These are phyloP conservation scores for Neurospora hispaniola DNA, from an alignment of 495 filamentous ascomycete species.

Conservation along the genomic window DNA sequence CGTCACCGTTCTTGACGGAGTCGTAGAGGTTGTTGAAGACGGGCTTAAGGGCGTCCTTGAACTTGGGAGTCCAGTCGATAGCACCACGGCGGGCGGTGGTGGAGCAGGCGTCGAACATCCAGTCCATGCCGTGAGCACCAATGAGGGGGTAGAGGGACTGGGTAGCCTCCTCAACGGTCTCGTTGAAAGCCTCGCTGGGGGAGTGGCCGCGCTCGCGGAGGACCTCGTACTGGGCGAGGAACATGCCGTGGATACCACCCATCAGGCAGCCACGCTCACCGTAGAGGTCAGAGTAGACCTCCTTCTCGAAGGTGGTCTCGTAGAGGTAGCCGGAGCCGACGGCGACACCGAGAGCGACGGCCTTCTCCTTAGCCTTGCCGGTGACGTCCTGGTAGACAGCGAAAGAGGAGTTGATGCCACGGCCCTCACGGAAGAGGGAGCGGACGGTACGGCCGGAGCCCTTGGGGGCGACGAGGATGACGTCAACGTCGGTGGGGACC, in stretches of 20 bases:
- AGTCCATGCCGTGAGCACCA: conserved; percentile 96
- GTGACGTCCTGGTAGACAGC: conserved; percentile 98
- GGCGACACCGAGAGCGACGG: conserved; percentile 90
- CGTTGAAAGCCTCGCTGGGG: conserved; percentile 98
- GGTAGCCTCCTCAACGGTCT: conserved; percentile 98
- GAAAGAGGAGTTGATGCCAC: conserved; percentile 98
- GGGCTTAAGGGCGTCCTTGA: conserved; percentile 96
- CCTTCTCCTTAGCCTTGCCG: conserved; percentile 96
- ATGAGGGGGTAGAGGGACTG: conserved; percentile 97
- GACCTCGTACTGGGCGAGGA: conserved; percentile 99
- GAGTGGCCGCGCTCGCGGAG: conserved; percentile 95
- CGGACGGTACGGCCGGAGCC: conserved; percentile 97
- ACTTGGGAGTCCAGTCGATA: conserved; percentile 91
- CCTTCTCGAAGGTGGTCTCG: conserved; percentile 99
- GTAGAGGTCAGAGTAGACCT: conserved; percentile 98
- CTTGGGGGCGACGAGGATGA: conserved; percentile 98
- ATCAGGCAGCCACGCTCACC: conserved; percentile 99
- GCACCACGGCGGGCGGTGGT: conserved; percentile 96
- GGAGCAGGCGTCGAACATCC: conserved; percentile 99
- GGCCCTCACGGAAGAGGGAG: conserved; percentile 92
- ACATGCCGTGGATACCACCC: conserved; percentile 99
- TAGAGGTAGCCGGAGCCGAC: conserved; percentile 97
- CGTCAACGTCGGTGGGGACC: conserved; percentile 86
- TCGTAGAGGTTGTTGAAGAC: conserved; percentile 96
- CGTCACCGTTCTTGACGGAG: conserved; percentile 73